Evolutionary conservation across 768 basidiomycete species (phyloP).

Genomic region (Termitomyces sp.): DNA sequence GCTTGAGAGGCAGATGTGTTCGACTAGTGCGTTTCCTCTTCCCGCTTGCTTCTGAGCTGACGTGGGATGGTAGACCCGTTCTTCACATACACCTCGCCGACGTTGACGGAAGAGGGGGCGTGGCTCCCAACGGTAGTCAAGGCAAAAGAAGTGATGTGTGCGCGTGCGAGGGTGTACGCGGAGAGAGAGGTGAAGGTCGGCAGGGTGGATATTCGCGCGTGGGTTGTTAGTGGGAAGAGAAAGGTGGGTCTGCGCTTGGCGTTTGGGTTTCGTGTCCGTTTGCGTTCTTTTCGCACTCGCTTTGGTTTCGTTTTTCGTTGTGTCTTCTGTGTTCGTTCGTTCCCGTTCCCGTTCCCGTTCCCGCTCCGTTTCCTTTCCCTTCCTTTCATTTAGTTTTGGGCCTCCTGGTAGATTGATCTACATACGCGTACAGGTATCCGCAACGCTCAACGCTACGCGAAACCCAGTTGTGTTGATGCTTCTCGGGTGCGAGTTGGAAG

Average conservation of each 20-base stretch:
- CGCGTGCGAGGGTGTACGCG: constrained; percentile 27
- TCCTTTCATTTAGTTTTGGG: too few relatives aligned
- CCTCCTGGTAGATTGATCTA: too few relatives aligned
- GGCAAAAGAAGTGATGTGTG: constrained; percentile 25
- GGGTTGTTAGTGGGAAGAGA: constrained; percentile 24
- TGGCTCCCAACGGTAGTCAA: constrained; percentile 11
- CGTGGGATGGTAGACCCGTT: not conserved
- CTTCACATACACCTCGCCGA: not conserved
- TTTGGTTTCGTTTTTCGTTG: too few relatives aligned
- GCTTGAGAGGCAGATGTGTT: constrained; percentile 23
- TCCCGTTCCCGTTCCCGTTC: not conserved
- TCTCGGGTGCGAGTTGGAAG: constrained; percentile 30
- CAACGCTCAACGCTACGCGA: constrained; percentile 21
- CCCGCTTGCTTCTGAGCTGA: not conserved
- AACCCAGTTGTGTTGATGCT: constrained; percentile 25
- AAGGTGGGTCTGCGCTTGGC: constrained; percentile 7
- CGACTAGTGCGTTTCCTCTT: constrained; percentile 15
- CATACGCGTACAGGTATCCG: constrained; percentile 12
- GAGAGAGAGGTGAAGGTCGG: constrained; percentile 26
- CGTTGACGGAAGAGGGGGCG: not conserved
- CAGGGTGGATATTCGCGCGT: constrained; percentile 32
- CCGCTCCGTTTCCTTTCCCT: not conserved
- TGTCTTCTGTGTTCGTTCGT: not conserved
- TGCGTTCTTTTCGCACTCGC: too few relatives aligned
- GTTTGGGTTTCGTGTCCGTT: too few relatives aligned